Percentiles rank a stretch among this genome's conserved stretches.
phyloP scores from a whole-genome alignment of 176 grass and related monocot genomes.

The maize (Zea mays) region DNA sequence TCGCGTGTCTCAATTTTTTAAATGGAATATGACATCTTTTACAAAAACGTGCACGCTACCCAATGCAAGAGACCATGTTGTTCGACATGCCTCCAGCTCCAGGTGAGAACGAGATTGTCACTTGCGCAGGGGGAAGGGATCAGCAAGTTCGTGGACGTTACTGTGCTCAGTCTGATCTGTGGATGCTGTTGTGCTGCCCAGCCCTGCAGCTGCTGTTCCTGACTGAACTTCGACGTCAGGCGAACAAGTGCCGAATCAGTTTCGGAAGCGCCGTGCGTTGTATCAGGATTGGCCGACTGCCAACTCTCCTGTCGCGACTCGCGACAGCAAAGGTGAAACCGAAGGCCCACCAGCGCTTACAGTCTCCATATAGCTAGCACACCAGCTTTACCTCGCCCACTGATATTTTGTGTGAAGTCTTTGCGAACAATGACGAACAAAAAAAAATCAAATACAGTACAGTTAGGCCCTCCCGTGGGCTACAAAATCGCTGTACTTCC shows the following conservation, averaged over 20 bases:
- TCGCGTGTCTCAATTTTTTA: background rate
- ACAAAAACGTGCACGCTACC: background rate
- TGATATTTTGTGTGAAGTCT: background rate
- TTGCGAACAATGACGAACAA: background rate
- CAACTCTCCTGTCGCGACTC: background rate
- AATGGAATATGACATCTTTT: slow-evolving; percentile 13
- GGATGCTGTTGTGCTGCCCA: background rate
- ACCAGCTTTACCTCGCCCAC: background rate
- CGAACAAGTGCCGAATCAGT: slow-evolving; percentile 1
- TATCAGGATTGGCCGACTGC: background rate
- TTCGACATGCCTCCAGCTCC: background rate
- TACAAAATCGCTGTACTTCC: background rate
- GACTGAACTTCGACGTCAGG: background rate
- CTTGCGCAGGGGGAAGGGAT: background rate
- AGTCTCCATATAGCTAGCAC: no score
- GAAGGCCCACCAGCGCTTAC: background rate
- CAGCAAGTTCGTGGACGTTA: background rate
- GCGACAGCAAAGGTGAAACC: background rate
- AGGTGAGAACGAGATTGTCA: background rate
- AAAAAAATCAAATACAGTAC: no score
- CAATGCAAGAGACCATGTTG: background rate
- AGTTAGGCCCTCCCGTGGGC: background rate
- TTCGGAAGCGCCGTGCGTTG: background rate
- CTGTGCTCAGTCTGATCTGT: background rate
- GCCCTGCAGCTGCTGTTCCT: background rate